phyloP scores from a whole-genome alignment of 305 asterid genomes.

The Fraxinus floribunda region DNA sequence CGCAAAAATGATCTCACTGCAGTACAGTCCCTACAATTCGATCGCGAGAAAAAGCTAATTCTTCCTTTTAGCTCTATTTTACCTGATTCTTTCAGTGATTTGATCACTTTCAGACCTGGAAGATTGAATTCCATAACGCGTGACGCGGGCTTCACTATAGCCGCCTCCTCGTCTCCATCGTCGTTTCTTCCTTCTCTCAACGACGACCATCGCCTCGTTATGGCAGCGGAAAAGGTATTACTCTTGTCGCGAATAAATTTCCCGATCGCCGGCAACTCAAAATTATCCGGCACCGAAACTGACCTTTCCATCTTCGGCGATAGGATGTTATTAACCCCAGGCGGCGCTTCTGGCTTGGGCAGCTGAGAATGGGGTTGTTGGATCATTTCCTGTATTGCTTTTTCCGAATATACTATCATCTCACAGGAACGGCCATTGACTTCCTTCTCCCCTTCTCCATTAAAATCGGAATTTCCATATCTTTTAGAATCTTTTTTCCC shows the following conservation, averaged over 20 bases:
- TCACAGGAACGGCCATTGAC: not conserved
- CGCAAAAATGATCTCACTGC: slow-evolving; percentile 75
- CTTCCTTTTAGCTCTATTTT: too few species aligned
- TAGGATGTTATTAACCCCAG: slow-evolving; percentile 29
- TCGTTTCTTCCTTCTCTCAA: slow-evolving; percentile 31
- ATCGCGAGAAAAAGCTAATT: slow-evolving; percentile 39
- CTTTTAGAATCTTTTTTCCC: slow-evolving; percentile 2
- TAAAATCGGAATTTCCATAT: not conserved
- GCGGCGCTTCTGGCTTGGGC: slow-evolving; percentile 84
- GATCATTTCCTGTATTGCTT: slow-evolving; percentile 24
- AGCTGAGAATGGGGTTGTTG: slow-evolving; percentile 53
- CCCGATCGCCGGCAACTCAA: slow-evolving; percentile 64
- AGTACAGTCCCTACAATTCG: slow-evolving; percentile 76
- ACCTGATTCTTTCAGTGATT: too few species aligned
- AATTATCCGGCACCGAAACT: slow-evolving; percentile 49
- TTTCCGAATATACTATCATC: not conserved
- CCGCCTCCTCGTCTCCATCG: slow-evolving; percentile 14
- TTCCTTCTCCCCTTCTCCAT: not conserved
- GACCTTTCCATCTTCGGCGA: slow-evolving; percentile 36
- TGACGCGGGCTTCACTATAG: not conserved
- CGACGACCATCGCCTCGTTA: slow-evolving; percentile 63
- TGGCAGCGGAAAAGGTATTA: slow-evolving; percentile 64
- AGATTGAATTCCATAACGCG: too few species aligned
- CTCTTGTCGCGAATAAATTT: slow-evolving; percentile 75
- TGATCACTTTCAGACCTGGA: too few species aligned